Percentiles rank a stretch among this genome's conserved stretches.
Evolutionary conservation across 176 grass and related monocot species (phyloP).

Genomic region (Carex parvula): DNA sequence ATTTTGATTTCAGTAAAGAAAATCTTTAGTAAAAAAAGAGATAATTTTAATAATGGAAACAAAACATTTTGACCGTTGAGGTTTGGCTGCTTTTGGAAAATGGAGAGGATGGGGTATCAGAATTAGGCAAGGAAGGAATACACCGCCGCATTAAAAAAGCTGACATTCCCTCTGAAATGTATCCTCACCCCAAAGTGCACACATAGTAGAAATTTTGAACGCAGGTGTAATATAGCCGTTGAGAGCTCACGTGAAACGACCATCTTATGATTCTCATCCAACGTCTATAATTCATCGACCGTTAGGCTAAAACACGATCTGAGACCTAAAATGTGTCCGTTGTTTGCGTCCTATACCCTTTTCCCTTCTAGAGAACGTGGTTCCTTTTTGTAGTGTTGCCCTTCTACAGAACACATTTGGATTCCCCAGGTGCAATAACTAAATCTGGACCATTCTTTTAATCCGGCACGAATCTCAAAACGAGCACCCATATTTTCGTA

Average conservation of each 20-base stretch:
- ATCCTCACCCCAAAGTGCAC: neutral
- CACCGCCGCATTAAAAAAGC: slow-evolving; percentile 28
- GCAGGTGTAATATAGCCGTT: slow-evolving; percentile 62
- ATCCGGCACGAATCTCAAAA: too few species aligned
- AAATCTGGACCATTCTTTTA: too few species aligned
- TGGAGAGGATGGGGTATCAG: neutral
- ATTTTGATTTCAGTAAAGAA: neutral
- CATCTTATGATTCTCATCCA: slow-evolving; percentile 26
- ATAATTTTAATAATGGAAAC: neutral
- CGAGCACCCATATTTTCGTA: too few species aligned
- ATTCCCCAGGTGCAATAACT: too few species aligned
- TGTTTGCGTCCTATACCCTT: slow-evolving; percentile 21
- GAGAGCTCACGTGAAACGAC: slow-evolving; percentile 12
- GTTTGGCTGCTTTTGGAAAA: neutral
- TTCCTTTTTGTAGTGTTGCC: neutral
- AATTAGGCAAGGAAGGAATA: neutral
- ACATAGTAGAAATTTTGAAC: slow-evolving; percentile 40
- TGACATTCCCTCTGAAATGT: neutral
- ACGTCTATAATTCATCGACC: slow-evolving; percentile 34
- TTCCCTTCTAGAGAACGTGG: neutral
- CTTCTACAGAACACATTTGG: too few species aligned
- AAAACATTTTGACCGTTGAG: neutral
- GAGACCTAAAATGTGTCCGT: slow-evolving; percentile 23
- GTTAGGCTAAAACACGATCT: slow-evolving; percentile 38
- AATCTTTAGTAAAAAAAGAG: neutral